A percentile compares a stretch with the other conserved stretches of the same genome.
Evolutionary conservation across 2,329 filamentous ascomycete genomes (phyloP).

Genomic region (Triangularia verruculosa): DNA sequence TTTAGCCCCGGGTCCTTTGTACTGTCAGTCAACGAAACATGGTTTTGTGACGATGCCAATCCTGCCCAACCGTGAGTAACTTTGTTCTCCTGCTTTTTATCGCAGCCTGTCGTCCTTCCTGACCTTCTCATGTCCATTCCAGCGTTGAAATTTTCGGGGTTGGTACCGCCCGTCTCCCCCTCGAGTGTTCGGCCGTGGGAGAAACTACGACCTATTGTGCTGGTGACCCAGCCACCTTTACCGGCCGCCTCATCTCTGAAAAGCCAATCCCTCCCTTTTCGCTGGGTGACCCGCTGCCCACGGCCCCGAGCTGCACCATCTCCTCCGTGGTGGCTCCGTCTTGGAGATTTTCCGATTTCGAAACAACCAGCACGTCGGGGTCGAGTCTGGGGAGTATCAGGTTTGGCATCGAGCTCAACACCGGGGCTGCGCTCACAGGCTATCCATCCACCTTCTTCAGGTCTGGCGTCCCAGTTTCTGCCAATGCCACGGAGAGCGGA

Average conservation of each 20-base stretch:
- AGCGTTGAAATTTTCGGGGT: conserved; percentile 22
- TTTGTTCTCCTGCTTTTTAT: background rate
- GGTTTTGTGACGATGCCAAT: conserved; percentile 28
- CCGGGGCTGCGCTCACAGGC: conserved; percentile 5
- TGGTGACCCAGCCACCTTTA: conserved; percentile 13
- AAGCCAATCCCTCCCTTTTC: conserved; percentile 24
- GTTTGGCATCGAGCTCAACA: conserved; percentile 24
- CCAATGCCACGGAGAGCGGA: conserved; percentile 1
- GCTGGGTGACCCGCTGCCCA: conserved; percentile 25
- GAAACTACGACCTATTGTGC: conserved; percentile 22
- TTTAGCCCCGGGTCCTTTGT: conserved; percentile 21
- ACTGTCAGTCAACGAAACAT: conserved; percentile 26
- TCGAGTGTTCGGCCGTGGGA: conserved; percentile 19
- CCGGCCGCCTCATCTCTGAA: conserved; percentile 12
- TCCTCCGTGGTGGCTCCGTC: conserved; percentile 26
- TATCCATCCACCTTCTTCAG: conserved; percentile 14
- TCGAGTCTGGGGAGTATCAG: conserved; percentile 11
- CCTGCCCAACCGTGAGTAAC: conserved; percentile 23
- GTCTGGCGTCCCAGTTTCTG: conserved; percentile 10
- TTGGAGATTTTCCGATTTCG: conserved; percentile 25
- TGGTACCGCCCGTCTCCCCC: conserved; percentile 17
- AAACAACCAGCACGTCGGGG: conserved; percentile 7
- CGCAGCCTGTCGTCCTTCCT: background rate
- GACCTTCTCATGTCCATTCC: background rate
- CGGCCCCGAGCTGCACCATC: conserved; percentile 25